Base-by-base conservation (phyloP, 495 filamentous ascomycete species). In the Podospora sp. region DNA sequence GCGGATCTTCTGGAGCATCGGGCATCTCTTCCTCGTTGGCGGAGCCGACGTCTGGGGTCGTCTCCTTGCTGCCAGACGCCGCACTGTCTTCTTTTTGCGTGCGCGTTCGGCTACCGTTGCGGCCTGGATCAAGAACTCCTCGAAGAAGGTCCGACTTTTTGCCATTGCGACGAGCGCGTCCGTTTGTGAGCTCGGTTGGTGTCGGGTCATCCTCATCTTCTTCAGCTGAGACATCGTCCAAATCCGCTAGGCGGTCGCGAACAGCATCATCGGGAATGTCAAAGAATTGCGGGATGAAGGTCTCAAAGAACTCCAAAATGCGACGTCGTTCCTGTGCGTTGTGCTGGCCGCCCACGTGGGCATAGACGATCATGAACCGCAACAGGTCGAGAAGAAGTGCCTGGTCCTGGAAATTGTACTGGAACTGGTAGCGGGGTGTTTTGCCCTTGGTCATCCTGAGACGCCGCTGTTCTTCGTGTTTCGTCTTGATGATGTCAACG, bases 251-350 rank as follows among this genome's bases (percentile, higher is more conserved):
- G 61, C 87, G 86, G n/a, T 90, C 85, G 65, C 91, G 86, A 65
- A 97, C 92, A 21, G 84, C 85, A 8, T 91, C 88, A 4, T 86
- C 85, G 56, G 94, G 86, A 68, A 98, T 81, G 51, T 91, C 92
- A 69, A 97, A 97, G 83, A 98, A 98, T 0, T 87, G 80, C 0
- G 93, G 89, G 62, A 98, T 87, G 69, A 98, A 97, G 26, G 90
- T 90, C 73, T 92, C 91, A 68, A 97, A 88, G 77, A 98, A 97
- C 20, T 87, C 86, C 68, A 89, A 83, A 40, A 97, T 86, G 26
- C 90, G 88, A 64, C 90, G 83, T 27, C 91, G 88, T 70, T 98
- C 96, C 14, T 86, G 80, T 16, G 83, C 82, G 66, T 89, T 91
- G 65, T 88, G 86, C 71, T 85, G 83, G 5, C 84, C 87, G 25